phyloP scores from a whole-genome alignment of 805 yeast species.

The Aciculoconidium aculeatum region DNA sequence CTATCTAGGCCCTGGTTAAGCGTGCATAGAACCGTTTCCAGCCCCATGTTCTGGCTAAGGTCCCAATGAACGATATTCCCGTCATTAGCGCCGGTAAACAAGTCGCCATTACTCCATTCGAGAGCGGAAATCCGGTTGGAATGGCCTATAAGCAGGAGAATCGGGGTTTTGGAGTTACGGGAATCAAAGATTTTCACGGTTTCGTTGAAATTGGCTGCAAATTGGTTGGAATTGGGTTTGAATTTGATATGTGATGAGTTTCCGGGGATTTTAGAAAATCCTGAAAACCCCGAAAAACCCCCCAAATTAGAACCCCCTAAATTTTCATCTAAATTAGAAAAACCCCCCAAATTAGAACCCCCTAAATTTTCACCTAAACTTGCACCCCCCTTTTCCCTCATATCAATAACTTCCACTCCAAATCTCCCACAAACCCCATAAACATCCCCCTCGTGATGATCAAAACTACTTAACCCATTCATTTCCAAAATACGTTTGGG shows the following conservation, averaged over 20 bases:
- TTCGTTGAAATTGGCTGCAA: slow-evolving; percentile 61
- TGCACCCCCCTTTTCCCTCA: too few species aligned
- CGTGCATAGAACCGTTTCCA: slow-evolving; percentile 28
- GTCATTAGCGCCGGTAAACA: slow-evolving; percentile 57
- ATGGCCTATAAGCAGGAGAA: slow-evolving; percentile 52
- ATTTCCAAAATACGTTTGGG: slow-evolving; percentile 49
- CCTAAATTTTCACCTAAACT: too few species aligned
- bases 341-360: too few species aligned
- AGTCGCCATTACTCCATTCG: slow-evolving; percentile 53
- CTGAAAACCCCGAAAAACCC: too few species aligned
- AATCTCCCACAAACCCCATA: slow-evolving; percentile 62
- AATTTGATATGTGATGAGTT: too few species aligned
- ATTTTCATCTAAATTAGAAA: too few species aligned
- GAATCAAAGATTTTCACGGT: slow-evolving; percentile 71
- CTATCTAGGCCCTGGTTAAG: slow-evolving; percentile 43
- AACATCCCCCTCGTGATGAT: slow-evolving; percentile 38
- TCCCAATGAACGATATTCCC: slow-evolving; percentile 71
- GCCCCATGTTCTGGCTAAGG: slow-evolving; percentile 24
- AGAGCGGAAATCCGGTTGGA: slow-evolving; percentile 46
- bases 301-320: too few species aligned
- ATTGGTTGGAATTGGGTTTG: slow-evolving; percentile 50
- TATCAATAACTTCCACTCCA: slow-evolving; percentile 71
- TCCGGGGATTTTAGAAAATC: too few species aligned
- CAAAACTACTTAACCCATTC: slow-evolving; percentile 44
- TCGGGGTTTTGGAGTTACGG: slow-evolving; percentile 46